Evolutionary conservation across 306 rosid species (phyloP).

Genomic region (Geum urbanum): DNA sequence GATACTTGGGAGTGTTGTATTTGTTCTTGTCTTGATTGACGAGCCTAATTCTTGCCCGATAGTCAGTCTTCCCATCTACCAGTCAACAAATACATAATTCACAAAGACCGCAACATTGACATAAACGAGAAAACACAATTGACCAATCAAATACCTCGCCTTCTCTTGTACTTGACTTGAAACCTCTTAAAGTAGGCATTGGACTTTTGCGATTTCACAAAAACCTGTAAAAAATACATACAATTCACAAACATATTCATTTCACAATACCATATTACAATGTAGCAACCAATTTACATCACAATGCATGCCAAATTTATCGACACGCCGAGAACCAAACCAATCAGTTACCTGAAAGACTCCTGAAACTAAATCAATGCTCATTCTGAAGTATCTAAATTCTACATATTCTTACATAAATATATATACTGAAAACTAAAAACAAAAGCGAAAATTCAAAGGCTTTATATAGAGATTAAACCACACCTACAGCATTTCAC

Average conservation of each 20-base stretch:
- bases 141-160: constrained; percentile 47
- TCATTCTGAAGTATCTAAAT: background rate
- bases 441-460: background rate
- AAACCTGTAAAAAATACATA: constrained; percentile 36
- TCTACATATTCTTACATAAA: background rate
- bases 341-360: background rate
- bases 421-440: background rate
- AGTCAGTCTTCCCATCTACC: constrained; percentile 88
- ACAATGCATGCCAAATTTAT: background rate
- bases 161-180: constrained; percentile 87
- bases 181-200: constrained; percentile 70
- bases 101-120: background rate
- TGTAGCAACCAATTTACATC: background rate
- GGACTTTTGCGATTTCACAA: constrained; percentile 57
- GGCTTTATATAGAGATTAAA: background rate
- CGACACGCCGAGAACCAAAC: background rate
- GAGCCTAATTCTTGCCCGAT: constrained; percentile 76
- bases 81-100: background rate
- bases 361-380: background rate
- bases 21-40: constrained; percentile 94
- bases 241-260: background rate
- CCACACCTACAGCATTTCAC: background rate
- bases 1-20: constrained; percentile 82
- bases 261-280: background rate
- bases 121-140: background rate